Base-by-base conservation (phyloP, 116 monocot species). In the Trichopus zeylanicus region DNA sequence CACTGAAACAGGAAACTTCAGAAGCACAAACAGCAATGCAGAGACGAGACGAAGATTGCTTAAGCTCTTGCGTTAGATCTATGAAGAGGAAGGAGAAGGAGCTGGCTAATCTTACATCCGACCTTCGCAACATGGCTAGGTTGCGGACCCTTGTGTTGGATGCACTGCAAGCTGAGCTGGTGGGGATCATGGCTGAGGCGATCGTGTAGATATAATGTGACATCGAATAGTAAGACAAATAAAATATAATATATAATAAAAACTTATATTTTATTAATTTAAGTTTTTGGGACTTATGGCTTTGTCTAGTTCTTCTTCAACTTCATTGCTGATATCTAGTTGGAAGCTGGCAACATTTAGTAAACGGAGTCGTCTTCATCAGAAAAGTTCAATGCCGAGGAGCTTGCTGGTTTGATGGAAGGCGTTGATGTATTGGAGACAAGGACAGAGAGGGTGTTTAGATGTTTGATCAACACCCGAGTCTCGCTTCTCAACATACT, bases 401-500 rank as follows among this genome's bases (percentile, higher is more conserved):
- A 21, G 20, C 42, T 60, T 22, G 48, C 26, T 22, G 57, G 3
- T 20, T 19, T 69, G 52, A 53, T 53, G 37, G 51, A 68, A 25
- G 58, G 47, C 15, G 26, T 75, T 1, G 25, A 7, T 33, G 75
- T 7, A 2, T 30, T 69, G 75, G 75, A 75, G 68, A 53, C 1
- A 11, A 49, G 58, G 19, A 53, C 19, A 15, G 69, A 59, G 21
- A 68, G 33, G 53, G 51, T 64, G 18, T 53, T 64, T 55, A 57
- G 69, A 29, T 62, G 64, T 21, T 37, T 75, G 51, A 3, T 75
- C 18, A 68, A 75, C 30, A 64, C 63, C 35, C 68, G 69, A 51
- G 75, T 75, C 13, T 47, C 58, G 5, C 63, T 75, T 15, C 75
- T 75, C 52, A 75, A 75, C 59, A 69, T 69, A 51, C 22, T 69